Evolutionary conservation across 2,329 filamentous ascomycete species (phyloP), one percentile per base, ranked within the genome.

Genomic region (Aspergillus sp.): DNA sequence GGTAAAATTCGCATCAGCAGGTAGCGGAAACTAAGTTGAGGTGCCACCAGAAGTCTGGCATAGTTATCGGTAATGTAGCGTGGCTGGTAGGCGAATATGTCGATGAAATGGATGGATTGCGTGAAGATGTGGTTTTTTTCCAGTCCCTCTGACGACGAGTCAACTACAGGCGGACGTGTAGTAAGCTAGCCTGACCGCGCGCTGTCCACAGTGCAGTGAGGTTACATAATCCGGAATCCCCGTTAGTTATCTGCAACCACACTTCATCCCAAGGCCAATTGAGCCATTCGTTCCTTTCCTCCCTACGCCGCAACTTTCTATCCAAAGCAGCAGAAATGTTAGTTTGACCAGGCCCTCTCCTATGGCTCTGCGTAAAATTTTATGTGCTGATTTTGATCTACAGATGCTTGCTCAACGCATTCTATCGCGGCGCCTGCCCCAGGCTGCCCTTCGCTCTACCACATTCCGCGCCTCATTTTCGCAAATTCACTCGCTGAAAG

Each of bases 391-490:
- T 64, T 52, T 56, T 40, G 44, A 22, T 24, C 19, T 51, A 54
- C 58, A 77, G 72, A 80, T 80, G 78, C 68, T 80, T 67, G 75
- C 77, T 64, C 73, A 75, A 70, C 76, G 75, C 61, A 71, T 78
- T 68, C 61, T 77, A 60, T 67, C 75, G 61, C 73, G 75, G 68
- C 74, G 76, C 64, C 73, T 77, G 66, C 70, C 73, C 57, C 72
- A 73, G 67, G 65, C 72, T 61, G 70, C 73, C 63, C 66, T 68
- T 64, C 74, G 75, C 64, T 65, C 67, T 60, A 63, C 73, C 68
- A 67, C 72, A 68, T 66, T 72, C 63, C 73, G 73, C 67, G 75
- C 76, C 60, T 68, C 68, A 27, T 78, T 78, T 66, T 79, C 77
- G 13, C 73, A 75, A 64, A 65, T 73, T 50, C 66, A 71, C 58